Conservation (phyloP, 176 grass and related monocot species). For the Hordeum marinum region DNA sequence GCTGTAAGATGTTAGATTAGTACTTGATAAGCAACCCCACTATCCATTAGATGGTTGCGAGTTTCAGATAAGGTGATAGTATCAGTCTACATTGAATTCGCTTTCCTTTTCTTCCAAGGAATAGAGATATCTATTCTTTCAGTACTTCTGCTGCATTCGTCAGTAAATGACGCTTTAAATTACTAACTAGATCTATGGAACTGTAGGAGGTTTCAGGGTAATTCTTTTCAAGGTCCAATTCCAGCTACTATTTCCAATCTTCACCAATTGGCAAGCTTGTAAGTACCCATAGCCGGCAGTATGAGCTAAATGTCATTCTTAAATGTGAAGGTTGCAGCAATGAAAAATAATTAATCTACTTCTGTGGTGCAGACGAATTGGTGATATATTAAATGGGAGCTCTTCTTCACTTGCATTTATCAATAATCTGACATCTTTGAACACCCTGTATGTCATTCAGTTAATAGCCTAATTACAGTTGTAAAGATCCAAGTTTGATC, state of each 20-base stretch:
- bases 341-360: conserved; percentile 1
- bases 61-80: neutral
- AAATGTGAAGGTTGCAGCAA: neutral
- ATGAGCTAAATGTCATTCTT: neutral
- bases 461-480: neutral
- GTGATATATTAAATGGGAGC: conserved; percentile 73
- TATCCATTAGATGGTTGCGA: neutral
- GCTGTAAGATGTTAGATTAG: neutral
- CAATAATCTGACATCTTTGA: conserved; percentile 61
- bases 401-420: conserved; percentile 70
- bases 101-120: neutral
- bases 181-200: conserved; percentile 10
- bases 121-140: neutral
- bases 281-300: conserved; percentile 20
- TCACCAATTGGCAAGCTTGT: conserved; percentile 43
- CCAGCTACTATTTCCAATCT: conserved; percentile 64
- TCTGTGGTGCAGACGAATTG: conserved; percentile 49
- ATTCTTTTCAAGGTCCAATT: conserved; percentile 79
- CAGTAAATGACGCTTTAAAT: neutral
- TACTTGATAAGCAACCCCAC: neutral
- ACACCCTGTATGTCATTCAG: conserved; percentile 36
- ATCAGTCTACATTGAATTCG: neutral
- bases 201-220: conserved; percentile 78
- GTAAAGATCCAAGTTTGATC: neutral
- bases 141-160: neutral